Base-by-base conservation (phyloP, 768 basidiomycete species). In the Artomyces pyxidatus region DNA sequence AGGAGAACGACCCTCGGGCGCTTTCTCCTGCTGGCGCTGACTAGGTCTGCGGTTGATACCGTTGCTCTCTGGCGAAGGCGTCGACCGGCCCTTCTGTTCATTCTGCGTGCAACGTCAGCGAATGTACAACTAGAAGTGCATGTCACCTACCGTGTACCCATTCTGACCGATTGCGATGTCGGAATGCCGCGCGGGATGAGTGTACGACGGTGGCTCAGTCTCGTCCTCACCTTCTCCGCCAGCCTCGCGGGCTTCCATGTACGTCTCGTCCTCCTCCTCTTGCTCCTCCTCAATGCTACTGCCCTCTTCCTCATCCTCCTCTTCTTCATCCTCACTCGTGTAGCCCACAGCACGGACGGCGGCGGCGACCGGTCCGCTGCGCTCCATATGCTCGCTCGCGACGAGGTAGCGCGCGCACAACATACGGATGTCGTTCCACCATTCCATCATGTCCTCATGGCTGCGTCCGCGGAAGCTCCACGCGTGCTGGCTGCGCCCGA, bases 391-490 rank as follows among this genome's bases (percentile, higher is more conserved):
- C 70, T 98, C 96, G 55, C 85, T 88, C 28, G 93, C 92, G 35
- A 98, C 90, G 46, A 99, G 76, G 63, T 96, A 97, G 53, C 91
- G 68, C 19, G 93, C 91, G 59, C 92, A 94, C 35, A 95, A 71
- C 90, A 94, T 93, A 52, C 89, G 69, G 35, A 94, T 74, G 62
- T 98, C 96, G 62, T 98, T 98, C 96, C 96, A 99, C 90, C 96
- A 96, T 69, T 99, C 96, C 91, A 97, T 91, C 91, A 97, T 92
- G 58, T 97, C 95, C 54, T 98, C 95, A 56, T 87, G 80, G 50
- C 83, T 86, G 51, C 95, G 71, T 40, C 88, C 78, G 29, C 92
- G 77, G 75, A 99, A 98, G 42, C 83, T 88, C 82, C 88, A 98
- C 25, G 89, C 89, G 58, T 80, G 76, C 47, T 78, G 70, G 21